Evolutionary conservation across 2,329 filamentous ascomycete genomes (phyloP), one percentile per base, ranked within the genome.

Genomic region (Nothomitra cinnamomea): DNA sequence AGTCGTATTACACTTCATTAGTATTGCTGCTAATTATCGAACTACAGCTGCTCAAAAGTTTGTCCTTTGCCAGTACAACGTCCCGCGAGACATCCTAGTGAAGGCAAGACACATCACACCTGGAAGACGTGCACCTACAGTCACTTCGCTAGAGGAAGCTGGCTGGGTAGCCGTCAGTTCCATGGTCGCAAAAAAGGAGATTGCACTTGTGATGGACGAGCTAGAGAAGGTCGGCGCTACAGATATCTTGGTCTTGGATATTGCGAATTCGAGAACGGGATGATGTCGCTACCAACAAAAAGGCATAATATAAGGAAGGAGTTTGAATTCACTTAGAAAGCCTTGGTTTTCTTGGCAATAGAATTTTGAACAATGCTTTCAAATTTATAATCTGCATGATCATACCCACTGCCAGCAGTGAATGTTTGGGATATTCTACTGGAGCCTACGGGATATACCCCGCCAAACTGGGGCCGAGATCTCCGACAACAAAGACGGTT

Each of bases 31-130:
- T 49, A 25, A 21, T 43, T 36, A 12, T 24, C 4, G 36, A 6
- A 42, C 17, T 17, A 19, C 57, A 80, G 78, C 87, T 42, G 92
- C 92, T 8, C 87, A 98, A 71, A 83, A 81, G 68, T 96, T 85
- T 65, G 87, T 96, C 25, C 79, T 96, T 28, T 96, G 92, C 73
- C 88, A 94, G 65, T 98, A 96, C 76, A 98, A 98, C 70, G 79
- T 96, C 56, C 77, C 85, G 60, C 80, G 89, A 57, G 66, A 69
- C 49, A 77, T 78, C 53, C 78, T 98, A 54, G 63, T 73, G 6
- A 71, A 73, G 32, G 89, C 85, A 7, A 79, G 76, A 48, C 77
- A 77, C 60, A 85, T 96, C 65, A 95, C 92, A 0, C 92, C 92
- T 0, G 92, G 92, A 57, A 95, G 92, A 72, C 84, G 92, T 51